Base-by-base conservation (phyloP, 2,329 filamentous ascomycete genomes). In the Penicillium sp. region DNA sequence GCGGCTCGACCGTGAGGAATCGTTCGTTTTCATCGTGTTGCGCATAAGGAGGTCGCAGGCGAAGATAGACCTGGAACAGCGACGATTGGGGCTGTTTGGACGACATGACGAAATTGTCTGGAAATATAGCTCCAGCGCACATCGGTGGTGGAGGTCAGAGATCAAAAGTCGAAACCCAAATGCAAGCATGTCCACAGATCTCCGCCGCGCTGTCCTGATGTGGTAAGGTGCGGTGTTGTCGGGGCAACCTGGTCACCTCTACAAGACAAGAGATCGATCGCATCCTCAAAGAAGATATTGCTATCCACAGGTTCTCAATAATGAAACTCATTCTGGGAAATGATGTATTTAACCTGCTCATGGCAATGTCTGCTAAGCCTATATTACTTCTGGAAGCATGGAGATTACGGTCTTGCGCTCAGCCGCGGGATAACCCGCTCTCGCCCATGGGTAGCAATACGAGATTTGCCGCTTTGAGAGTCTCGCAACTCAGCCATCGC, bases 21-120 rank as follows among this genome's bases (percentile, higher is more conserved):
- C 89, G 85, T 53, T 91, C 69, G 3, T 77, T 67, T 43, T 74
- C 62, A 48, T 70, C 71, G 42, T 70, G 66, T 42, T 71, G 69
- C 47, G 56, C 70, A 71, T 65, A 77, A 3, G 86, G 81, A n/a
- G 88, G 88, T 15, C 88, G 86, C 45, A 97, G 78, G 45, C 93
- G 89, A 38, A 97, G 81, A 68, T 89, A 96, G 52, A 97, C 93
- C 74, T 96, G 87, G 70, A 97, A 97, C 34, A 96, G 83, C 46
- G 83, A 81, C 56, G 82, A 84, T 51, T 71, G 70, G 33, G 79
- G 69, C 3, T 75, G 66, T 65, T 79, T 82, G 52, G 73, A 65
- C 18, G 70, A 58, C 50, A 45, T 61, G 53, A 18, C 45, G 41
- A 42, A 23, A n/a, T n/a, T 26, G 46, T 21, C 33, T 33, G 39